phyloP scores from a whole-genome alignment of 106 monocot species.

The Hemerocallis citrina region DNA sequence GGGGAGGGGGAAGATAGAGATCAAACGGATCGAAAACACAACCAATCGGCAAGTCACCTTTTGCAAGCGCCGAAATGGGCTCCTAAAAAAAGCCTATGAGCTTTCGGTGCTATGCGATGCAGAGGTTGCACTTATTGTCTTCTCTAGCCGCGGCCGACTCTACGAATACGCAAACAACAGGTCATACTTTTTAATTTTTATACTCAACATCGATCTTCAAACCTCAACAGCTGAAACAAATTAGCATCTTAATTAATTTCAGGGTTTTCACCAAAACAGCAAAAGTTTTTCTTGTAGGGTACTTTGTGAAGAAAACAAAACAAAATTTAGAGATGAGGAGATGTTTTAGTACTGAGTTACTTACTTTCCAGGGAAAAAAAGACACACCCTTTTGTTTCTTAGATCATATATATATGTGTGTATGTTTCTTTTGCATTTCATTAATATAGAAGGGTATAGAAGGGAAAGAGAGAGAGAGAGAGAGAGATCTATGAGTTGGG shows the following conservation, averaged over 20 bases:
- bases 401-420: neutral
- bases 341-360: no score
- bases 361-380: no score
- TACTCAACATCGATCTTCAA: neutral
- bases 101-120: constrained; percentile 72
- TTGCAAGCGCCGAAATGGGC: constrained; percentile 44
- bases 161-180: constrained; percentile 67
- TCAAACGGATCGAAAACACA: constrained; percentile 51
- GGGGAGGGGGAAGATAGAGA: constrained; percentile 52
- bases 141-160: constrained; percentile 79
- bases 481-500: neutral
- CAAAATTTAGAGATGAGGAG: no score
- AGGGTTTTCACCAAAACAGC: constrained; percentile 2
- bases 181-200: neutral
- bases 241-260: neutral
- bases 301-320: neutral
- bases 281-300: neutral
- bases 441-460: no score
- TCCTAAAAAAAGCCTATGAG: constrained; percentile 81
- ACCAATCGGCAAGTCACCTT: constrained; percentile 50
- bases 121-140: constrained; percentile 72
- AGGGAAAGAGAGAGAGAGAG: neutral
- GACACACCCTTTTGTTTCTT: constrained; percentile 1
- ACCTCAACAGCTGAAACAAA: neutral
- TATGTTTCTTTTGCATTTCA: neutral